Conservation (phyloP, 371 early-diverging fungal genomes). For the Mucor sp. region DNA sequence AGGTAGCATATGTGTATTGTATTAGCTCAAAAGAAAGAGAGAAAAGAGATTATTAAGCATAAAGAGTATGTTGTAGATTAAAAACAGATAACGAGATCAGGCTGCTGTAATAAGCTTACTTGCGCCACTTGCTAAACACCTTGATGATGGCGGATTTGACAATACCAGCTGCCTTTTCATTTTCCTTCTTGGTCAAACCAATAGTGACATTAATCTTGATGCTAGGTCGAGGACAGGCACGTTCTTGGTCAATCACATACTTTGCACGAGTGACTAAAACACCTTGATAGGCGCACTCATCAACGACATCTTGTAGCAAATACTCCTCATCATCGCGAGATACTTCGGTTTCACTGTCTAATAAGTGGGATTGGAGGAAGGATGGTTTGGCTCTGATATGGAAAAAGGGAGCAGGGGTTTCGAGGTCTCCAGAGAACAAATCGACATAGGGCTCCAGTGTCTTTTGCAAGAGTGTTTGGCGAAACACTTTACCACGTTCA, state of each 20-base stretch:
- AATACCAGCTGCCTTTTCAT: constrained; percentile 78
- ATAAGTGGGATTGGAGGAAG: constrained; percentile 34
- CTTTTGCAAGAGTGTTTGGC: constrained; percentile 38
- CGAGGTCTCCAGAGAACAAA: constrained; percentile 45
- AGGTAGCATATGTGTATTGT: neutral
- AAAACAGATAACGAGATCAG: neutral
- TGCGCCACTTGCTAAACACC: constrained; percentile 55
- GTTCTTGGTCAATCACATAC: constrained; percentile 88
- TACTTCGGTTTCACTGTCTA: constrained; percentile 30
- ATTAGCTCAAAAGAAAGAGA: constrained; percentile 1
- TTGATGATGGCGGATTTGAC: constrained; percentile 59
- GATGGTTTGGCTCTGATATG: constrained; percentile 65
- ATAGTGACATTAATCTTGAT: constrained; percentile 82
- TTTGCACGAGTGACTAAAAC: constrained; percentile 86
- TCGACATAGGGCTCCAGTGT: constrained; percentile 46
- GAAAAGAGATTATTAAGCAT: neutral
- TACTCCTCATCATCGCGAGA: constrained; percentile 61
- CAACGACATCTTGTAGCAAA: constrained; percentile 84
- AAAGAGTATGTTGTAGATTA: neutral
- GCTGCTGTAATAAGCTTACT: constrained; percentile 6
- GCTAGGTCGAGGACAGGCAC: constrained; percentile 70
- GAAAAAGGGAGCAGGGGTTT: constrained; percentile 67
- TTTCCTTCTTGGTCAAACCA: constrained; percentile 79
- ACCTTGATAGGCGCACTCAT: constrained; percentile 72
- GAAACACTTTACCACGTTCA: constrained; percentile 41